These are phyloP conservation scores for Exophiala dermatitidis DNA, from an alignment of 2,329 filamentous ascomycete genomes.

Conservation along the genomic window DNA sequence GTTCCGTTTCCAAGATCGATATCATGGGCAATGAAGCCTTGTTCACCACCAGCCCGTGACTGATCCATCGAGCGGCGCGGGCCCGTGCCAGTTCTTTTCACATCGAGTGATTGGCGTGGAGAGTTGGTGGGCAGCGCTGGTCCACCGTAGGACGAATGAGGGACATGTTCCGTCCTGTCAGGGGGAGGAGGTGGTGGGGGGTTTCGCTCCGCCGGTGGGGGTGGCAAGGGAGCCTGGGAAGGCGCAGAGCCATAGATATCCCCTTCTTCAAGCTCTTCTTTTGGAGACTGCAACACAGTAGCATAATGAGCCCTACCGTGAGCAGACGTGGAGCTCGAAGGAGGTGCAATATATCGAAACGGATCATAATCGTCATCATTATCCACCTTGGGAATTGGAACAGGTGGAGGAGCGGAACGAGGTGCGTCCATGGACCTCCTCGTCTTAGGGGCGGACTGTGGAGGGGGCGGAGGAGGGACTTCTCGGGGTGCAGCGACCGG, in stretches of 20 bases:
- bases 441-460: slow-evolving; percentile 51
- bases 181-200: slow-evolving; percentile 41
- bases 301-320: slow-evolving; percentile 25
- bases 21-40: slow-evolving; percentile 80
- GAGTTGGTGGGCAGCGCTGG: slow-evolving; percentile 41
- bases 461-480: slow-evolving; percentile 57
- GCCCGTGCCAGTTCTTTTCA: slow-evolving; percentile 46
- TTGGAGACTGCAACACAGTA: slow-evolving; percentile 27
- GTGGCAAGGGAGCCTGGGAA: slow-evolving; percentile 29
- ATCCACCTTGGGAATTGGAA: slow-evolving; percentile 44
- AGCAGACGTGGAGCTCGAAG: slow-evolving; percentile 29
- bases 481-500: slow-evolving; percentile 53
- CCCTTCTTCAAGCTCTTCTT: slow-evolving; percentile 35
- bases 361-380: slow-evolving; percentile 44
- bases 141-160: slow-evolving; percentile 40
- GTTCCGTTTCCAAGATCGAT: slow-evolving; percentile 67
- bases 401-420: slow-evolving; percentile 60
- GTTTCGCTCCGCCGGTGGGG: slow-evolving; percentile 32
- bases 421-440: slow-evolving; percentile 65
- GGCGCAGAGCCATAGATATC: slow-evolving; percentile 43
- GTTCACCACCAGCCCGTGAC: slow-evolving; percentile 64
- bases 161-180: slow-evolving; percentile 38
- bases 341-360: slow-evolving; percentile 45
- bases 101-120: slow-evolving; percentile 58
- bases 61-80: slow-evolving; percentile 66